These are phyloP conservation scores for Globisporangium mamillatum DNA, from an alignment of 352 stramenopile genomes.

Conservation along the genomic window DNA sequence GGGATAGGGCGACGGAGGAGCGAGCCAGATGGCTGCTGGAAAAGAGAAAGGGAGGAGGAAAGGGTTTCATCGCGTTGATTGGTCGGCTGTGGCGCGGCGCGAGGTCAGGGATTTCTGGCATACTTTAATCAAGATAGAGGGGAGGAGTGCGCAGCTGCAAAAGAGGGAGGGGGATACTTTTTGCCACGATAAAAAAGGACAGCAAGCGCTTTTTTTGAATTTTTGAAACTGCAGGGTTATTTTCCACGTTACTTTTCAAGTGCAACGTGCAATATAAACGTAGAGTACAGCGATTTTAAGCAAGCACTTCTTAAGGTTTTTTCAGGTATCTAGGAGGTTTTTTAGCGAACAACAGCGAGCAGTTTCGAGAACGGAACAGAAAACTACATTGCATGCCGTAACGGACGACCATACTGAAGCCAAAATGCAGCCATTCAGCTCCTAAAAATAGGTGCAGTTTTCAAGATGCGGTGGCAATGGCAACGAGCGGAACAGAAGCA, in stretches of 20 bases:
- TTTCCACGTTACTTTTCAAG: slow-evolving; percentile 2
- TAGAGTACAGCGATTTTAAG: not conserved
- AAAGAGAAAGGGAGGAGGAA: slow-evolving; percentile 13
- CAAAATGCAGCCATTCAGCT: not conserved
- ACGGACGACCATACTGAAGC: slow-evolving; percentile 14
- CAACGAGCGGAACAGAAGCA: not conserved
- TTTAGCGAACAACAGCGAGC: not conserved
- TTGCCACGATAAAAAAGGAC: slow-evolving; percentile 9
- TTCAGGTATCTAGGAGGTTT: not conserved
- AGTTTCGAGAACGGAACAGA: not conserved
- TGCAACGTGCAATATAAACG: not conserved
- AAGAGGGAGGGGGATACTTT: slow-evolving; percentile 8
- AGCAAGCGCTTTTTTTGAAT: slow-evolving; percentile 31
- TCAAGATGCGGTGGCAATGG: not conserved
- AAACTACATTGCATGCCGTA: not conserved
- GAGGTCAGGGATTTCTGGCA: not conserved
- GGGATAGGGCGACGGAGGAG: not conserved
- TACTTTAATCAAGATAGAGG: not conserved
- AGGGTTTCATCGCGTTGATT: slow-evolving; percentile 11
- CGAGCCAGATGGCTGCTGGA: not conserved
- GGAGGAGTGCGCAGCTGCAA: not conserved
- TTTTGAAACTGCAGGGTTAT: slow-evolving; percentile 28
- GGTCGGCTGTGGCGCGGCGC: slow-evolving; percentile 1
- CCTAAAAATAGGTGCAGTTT: slow-evolving; percentile 2
- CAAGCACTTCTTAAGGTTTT: not conserved